Evolutionary conservation across 805 yeast genomes (phyloP).

Genomic region (Ogataea allantospora): DNA sequence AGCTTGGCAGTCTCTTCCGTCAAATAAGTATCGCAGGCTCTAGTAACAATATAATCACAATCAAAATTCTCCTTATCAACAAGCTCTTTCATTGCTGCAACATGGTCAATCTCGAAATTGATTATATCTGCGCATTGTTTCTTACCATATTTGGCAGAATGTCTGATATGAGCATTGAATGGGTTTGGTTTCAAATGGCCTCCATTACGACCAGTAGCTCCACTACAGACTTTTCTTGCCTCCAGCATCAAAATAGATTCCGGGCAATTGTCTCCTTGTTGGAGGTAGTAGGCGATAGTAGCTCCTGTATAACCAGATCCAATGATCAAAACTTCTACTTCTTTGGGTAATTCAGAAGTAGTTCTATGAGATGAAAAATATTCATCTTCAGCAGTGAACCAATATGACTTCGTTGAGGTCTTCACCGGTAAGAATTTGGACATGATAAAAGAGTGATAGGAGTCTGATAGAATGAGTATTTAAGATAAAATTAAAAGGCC

Average conservation of each 20-base stretch:
- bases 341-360: constrained; percentile 31
- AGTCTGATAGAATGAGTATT: no score
- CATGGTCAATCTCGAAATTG: constrained; percentile 38
- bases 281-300: constrained; percentile 36
- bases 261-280: constrained; percentile 21
- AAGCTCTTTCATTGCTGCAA: constrained; percentile 33
- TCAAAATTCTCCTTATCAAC: constrained; percentile 34
- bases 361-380: constrained; percentile 16
- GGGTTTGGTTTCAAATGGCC: constrained; percentile 44
- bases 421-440: constrained; percentile 4
- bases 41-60: constrained; percentile 31
- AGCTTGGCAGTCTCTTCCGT: constrained; percentile 14
- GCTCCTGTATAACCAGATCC: constrained; percentile 48
- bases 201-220: constrained; percentile 49
- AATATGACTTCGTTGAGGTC: constrained; percentile 8
- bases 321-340: constrained; percentile 39
- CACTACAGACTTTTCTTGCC: constrained; percentile 40
- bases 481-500: background rate
- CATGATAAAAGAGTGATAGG: constrained; percentile 4
- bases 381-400: constrained; percentile 9
- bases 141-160: constrained; percentile 23
- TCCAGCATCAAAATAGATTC: constrained; percentile 26
- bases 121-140: constrained; percentile 36
- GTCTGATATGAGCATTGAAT: constrained; percentile 18
- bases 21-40: constrained; percentile 30